These are phyloP conservation scores for Cryoendolithus antarcticus DNA, from an alignment of 2,329 filamentous ascomycete genomes.

Conservation along the genomic window DNA sequence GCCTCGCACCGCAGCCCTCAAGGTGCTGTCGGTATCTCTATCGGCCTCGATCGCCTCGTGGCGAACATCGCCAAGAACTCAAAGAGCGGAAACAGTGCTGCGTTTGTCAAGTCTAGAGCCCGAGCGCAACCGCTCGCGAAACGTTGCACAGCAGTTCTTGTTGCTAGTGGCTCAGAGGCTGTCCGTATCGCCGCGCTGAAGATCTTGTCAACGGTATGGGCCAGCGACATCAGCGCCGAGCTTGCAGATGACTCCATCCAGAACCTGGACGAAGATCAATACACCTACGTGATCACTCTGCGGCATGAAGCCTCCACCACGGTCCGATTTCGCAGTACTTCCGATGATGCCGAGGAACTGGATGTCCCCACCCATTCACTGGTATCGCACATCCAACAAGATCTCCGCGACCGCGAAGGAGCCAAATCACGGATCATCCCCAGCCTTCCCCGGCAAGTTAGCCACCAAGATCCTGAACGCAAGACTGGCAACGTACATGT, in stretches of 20 bases:
- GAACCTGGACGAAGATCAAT: slow-evolving; percentile 9
- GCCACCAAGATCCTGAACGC: slow-evolving; percentile 31
- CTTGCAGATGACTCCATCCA: slow-evolving; percentile 53
- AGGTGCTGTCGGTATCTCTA: slow-evolving; percentile 73
- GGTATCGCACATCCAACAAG: slow-evolving; percentile 64
- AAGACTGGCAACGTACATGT: slow-evolving; percentile 65
- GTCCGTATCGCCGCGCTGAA: slow-evolving; percentile 66
- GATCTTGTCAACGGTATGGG: slow-evolving; percentile 68
- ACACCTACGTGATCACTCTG: slow-evolving; percentile 81
- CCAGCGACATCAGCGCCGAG: slow-evolving; percentile 76
- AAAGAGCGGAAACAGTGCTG: slow-evolving; percentile 5
- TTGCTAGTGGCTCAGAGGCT: slow-evolving; percentile 68
- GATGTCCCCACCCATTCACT: slow-evolving; percentile 66
- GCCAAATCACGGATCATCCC: slow-evolving; percentile 26
- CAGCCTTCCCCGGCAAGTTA: slow-evolving; percentile 26
- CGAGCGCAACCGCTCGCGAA: slow-evolving; percentile 9
- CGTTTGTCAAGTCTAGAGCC: background rate
- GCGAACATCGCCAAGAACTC: slow-evolving; percentile 40
- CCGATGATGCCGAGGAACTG: slow-evolving; percentile 41
- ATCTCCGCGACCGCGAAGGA: slow-evolving; percentile 65
- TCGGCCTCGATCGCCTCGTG: slow-evolving; percentile 75
- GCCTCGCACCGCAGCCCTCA: slow-evolving; percentile 37
- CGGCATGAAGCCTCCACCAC: slow-evolving; percentile 54
- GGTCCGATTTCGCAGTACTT: slow-evolving; percentile 47
- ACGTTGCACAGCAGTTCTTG: slow-evolving; percentile 72